Conservation (phyloP, 345 rosid genomes). For the Ailanthus altissimus region DNA sequence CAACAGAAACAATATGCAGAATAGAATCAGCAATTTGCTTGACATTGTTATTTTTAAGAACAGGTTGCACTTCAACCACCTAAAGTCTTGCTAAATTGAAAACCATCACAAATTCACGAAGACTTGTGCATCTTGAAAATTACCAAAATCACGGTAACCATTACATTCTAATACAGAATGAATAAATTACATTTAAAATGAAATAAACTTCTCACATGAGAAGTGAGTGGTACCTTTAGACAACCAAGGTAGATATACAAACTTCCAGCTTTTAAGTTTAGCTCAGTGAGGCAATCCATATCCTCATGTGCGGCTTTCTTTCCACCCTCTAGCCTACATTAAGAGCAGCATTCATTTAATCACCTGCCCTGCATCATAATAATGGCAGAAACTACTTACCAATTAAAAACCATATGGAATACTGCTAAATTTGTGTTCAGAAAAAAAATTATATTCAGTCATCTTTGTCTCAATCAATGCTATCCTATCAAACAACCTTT, state of each 20-base stretch:
- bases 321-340: not conserved
- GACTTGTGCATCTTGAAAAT: not conserved
- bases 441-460: not conserved
- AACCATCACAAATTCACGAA: not conserved
- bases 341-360: not conserved
- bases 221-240: not conserved
- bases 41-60: not conserved
- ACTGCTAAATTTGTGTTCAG: not conserved
- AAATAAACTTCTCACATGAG: not conserved
- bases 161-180: not conserved
- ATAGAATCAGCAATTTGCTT: not conserved
- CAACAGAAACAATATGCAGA: not conserved
- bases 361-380: not conserved
- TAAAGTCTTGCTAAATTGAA: not conserved
- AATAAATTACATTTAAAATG: not conserved
- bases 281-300: not conserved
- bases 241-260: not conserved
- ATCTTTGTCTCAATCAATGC: not conserved
- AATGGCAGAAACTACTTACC: not conserved
- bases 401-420: not conserved
- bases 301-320: not conserved
- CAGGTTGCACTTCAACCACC: not conserved
- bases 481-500: not conserved
- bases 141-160: not conserved
- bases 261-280: not conserved